Conservation (phyloP, 1,284 basidiomycete species). For the Marasmius sp. region DNA sequence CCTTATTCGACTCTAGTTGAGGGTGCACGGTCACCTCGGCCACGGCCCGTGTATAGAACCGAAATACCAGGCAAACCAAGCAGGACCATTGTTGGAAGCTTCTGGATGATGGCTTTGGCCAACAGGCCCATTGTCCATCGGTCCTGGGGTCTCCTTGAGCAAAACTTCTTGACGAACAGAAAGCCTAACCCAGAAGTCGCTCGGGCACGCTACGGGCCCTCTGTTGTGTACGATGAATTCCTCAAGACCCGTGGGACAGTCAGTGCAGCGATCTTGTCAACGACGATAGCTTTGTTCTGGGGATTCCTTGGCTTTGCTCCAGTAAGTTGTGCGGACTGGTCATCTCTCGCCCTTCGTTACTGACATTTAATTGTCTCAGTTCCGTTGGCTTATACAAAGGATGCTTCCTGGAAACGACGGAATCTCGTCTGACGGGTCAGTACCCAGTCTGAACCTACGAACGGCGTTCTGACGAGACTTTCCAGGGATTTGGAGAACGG, state of each 20-base stretch:
- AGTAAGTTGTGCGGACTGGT: conserved; percentile 27
- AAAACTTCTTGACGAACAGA: conserved; percentile 23
- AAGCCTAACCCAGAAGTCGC: conserved; percentile 10
- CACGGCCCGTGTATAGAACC: conserved; percentile 47
- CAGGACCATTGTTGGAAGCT: conserved; percentile 46
- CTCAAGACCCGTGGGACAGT: conserved; percentile 41
- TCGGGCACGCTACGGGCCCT: conserved; percentile 53
- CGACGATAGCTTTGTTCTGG: conserved; percentile 35
- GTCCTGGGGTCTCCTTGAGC: conserved; percentile 71
- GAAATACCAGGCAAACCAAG: conserved; percentile 38
- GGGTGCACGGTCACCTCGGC: conserved; percentile 38
- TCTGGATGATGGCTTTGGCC: conserved; percentile 60
- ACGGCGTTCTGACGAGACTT: conserved; percentile 5
- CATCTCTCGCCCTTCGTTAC: background rate
- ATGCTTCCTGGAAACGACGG: conserved; percentile 55
- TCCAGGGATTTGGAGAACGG: conserved; percentile 57
- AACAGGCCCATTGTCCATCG: conserved; percentile 77
- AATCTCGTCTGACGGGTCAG: conserved; percentile 62
- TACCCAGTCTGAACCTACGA: background rate
- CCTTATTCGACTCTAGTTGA: conserved; percentile 30
- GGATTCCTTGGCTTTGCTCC: conserved; percentile 37
- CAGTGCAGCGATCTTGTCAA: conserved; percentile 41
- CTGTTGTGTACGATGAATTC: conserved; percentile 79
- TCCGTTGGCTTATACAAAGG: conserved; percentile 53
- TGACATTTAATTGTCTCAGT: conserved; percentile 30